A percentile compares a stretch with the other conserved stretches of the same genome.
These are phyloP conservation scores for Aspergillus udagawae DNA, from an alignment of 2,329 filamentous ascomycete genomes.

Conservation along the genomic window DNA sequence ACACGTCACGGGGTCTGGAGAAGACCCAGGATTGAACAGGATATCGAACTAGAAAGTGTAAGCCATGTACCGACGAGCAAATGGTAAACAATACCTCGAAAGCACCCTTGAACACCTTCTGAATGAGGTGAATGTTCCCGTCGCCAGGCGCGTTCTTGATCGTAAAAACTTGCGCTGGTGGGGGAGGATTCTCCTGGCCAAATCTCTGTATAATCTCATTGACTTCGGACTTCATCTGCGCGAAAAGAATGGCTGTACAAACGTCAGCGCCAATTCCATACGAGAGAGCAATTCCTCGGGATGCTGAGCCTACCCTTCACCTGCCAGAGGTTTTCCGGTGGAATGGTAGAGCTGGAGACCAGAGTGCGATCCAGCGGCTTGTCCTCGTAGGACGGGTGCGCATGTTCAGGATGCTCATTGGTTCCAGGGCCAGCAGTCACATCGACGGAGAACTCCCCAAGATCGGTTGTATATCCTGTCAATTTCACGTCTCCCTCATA, in stretches of 20 bases:
- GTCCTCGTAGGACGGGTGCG: constrained; percentile 61
- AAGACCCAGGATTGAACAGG: constrained; percentile 77
- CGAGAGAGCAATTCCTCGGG: neutral
- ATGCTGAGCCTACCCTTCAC: constrained; percentile 57
- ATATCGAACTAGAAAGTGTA: constrained; percentile 67
- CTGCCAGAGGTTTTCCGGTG: constrained; percentile 75
- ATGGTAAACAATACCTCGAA: constrained; percentile 58
- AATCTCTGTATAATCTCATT: constrained; percentile 57
- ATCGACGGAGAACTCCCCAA: constrained; percentile 76
- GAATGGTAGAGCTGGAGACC: constrained; percentile 66
- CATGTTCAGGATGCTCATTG: constrained; percentile 54
- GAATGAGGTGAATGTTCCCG: constrained; percentile 82
- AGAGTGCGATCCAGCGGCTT: constrained; percentile 74
- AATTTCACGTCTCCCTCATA: constrained; percentile 63
- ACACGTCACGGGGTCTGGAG: constrained; percentile 51
- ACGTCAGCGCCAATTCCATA: neutral
- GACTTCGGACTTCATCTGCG: constrained; percentile 60
- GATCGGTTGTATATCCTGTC: constrained; percentile 62
- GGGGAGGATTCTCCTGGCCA: constrained; percentile 65
- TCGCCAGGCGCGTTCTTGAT: constrained; percentile 56
- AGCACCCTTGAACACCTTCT: constrained; percentile 83
- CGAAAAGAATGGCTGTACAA: constrained; percentile 53
- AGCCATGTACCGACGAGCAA: constrained; percentile 1
- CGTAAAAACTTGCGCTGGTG: constrained; percentile 81
- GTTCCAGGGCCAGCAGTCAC: constrained; percentile 67